Evolutionary conservation across 441 rosid species (phyloP).

Genomic region (Aleurites moluccanus): DNA sequence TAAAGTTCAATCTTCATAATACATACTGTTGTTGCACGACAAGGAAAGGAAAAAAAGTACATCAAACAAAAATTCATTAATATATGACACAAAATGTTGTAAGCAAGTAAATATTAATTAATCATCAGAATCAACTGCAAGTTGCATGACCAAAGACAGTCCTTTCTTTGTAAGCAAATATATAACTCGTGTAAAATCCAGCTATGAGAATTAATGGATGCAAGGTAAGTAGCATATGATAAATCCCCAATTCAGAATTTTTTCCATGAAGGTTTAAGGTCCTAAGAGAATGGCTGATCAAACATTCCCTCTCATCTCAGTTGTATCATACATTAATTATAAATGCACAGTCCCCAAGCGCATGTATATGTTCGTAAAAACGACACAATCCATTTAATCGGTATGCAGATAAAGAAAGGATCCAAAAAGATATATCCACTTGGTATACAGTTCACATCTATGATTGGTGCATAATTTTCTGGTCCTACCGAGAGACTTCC

Average conservation of each 20-base stretch:
- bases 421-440: not conserved
- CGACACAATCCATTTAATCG: not conserved
- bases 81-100: not conserved
- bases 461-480: not conserved
- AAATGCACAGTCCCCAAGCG: not conserved
- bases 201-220: not conserved
- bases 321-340: not conserved
- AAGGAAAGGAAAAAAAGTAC: not conserved
- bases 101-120: not conserved
- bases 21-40: not conserved
- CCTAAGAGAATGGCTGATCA: not conserved
- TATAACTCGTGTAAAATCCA: not conserved
- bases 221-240: not conserved
- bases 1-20: not conserved
- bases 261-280: slow-evolving; percentile 1
- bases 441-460: not conserved
- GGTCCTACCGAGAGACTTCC: slow-evolving; percentile 1
- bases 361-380: not conserved
- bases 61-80: not conserved
- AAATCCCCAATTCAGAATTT: not conserved
- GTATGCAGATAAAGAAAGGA: not conserved
- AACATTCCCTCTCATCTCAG: not conserved
- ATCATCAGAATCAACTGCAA: not conserved
- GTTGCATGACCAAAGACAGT: not conserved
- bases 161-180: not conserved